phyloP scores from a whole-genome alignment of 2,329 filamentous ascomycete genomes.

The Ceratocystis lukuohia region DNA sequence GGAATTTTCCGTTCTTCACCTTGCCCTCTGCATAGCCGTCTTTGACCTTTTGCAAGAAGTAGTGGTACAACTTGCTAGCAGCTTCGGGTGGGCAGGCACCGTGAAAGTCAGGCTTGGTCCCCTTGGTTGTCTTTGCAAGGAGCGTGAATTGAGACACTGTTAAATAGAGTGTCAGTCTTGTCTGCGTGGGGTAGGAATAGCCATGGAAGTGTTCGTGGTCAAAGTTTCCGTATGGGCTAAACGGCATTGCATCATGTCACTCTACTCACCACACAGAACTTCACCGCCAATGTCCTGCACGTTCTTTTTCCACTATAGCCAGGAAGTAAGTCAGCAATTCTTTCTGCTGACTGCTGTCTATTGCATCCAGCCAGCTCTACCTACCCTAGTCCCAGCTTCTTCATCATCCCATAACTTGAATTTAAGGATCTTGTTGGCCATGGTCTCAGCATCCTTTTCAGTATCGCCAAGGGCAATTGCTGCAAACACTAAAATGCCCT shows the following conservation, averaged over 20 bases:
- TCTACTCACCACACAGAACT: constrained; percentile 67
- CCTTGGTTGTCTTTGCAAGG: constrained; percentile 85
- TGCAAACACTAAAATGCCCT: constrained; percentile 79
- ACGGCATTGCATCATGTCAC: background rate
- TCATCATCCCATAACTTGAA: constrained; percentile 86
- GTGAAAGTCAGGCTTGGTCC: constrained; percentile 90
- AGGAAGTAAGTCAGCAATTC: background rate
- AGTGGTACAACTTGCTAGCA: constrained; percentile 68
- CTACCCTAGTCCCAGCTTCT: constrained; percentile 46
- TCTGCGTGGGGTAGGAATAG: too few relatives aligned
- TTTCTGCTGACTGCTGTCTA: background rate
- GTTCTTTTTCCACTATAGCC: constrained; percentile 67
- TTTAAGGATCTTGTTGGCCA: constrained; percentile 78
- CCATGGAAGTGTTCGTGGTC: too few relatives aligned
- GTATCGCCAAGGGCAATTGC: constrained; percentile 85
- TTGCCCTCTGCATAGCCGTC: constrained; percentile 56
- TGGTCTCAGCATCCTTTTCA: constrained; percentile 67
- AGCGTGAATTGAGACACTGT: constrained; percentile 94
- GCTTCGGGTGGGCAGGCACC: constrained; percentile 66
- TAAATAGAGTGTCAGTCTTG: background rate
- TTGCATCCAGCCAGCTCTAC: constrained; percentile 20
- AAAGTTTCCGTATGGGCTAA: too few relatives aligned
- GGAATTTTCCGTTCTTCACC: constrained; percentile 92
- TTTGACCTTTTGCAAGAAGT: constrained; percentile 66
- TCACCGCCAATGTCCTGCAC: constrained; percentile 83